Base-by-base conservation (phyloP, 2,329 filamentous ascomycete species). In the Ascochyta pisi region DNA sequence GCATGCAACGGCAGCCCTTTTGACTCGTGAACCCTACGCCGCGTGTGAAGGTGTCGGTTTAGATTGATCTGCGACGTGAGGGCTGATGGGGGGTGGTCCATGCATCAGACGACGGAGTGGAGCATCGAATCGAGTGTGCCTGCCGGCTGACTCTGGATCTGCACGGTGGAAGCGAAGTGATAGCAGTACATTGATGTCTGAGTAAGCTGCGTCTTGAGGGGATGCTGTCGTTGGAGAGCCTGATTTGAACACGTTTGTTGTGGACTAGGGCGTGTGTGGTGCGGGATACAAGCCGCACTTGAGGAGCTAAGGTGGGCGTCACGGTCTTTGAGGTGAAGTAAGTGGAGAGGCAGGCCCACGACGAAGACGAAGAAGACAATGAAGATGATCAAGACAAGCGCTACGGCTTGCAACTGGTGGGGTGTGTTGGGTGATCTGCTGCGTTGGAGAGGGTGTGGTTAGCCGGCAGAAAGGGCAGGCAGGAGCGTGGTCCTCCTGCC, bases 51-150 rank as follows among this genome's bases (percentile, higher is more conserved):
- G 46, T 10, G 34, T 23, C n/a, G 35, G n/a, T 41, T 33, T 33
- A 22, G 33, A 19, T 41, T n/a, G 15, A 9, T 41, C 55, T 64
- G 61, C 48, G 59, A 62, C 61, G 43, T 53, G 49, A 42, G 45
- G 40, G 57, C 48, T 54, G 58, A 50, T 44, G 50, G 53, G n/a
- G 19, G 42, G 53, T 50, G 53, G 41, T 33, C 53, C 37, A 35
- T 55, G 53, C 53, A n/a, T 27, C 15, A 15, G 16, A 54, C 26
- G n/a, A n/a, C 33, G 24, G 24, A 26, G 8, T 27, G 22, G 35
- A 23, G 27, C 9, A 41, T 54, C 42, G 50, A 54, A 58, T 51
- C 35, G 50, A 55, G 60, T 42, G 41, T 10, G 8, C 4, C 26
- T 33, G 37, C 37, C 35, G 45, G 47, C 39, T 54, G 50, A 55